Evolutionary conservation across 768 basidiomycete species (phyloP).

Genomic region (Lactarius indigo): DNA sequence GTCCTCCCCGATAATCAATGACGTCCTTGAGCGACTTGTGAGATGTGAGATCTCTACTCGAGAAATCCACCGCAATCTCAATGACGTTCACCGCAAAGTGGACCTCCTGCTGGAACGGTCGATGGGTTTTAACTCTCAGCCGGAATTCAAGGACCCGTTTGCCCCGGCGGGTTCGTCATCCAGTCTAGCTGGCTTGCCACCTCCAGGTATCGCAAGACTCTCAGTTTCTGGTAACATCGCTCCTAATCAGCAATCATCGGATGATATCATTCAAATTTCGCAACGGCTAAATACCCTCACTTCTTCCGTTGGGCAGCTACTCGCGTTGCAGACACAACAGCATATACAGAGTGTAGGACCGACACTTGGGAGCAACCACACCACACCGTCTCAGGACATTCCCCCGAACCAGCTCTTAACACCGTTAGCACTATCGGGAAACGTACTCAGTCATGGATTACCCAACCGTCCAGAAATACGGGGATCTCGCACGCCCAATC

Average conservation of each 20-base stretch:
- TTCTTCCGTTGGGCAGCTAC: conserved; percentile 79
- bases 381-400: conserved; percentile 38
- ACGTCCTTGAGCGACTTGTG: conserved; percentile 69
- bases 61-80: conserved; percentile 71
- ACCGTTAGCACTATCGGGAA: conserved; percentile 37
- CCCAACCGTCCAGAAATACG: conserved; percentile 66
- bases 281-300: conserved; percentile 77
- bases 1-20: conserved; percentile 69
- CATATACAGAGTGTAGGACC: conserved; percentile 33
- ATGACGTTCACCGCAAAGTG: conserved; percentile 74
- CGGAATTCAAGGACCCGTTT: conserved; percentile 86
- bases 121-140: conserved; percentile 39
- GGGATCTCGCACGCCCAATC: conserved; percentile 57
- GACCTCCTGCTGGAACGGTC: conserved; percentile 70
- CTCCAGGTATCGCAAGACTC: conserved; percentile 48
- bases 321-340: conserved; percentile 74
- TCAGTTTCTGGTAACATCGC: conserved; percentile 66
- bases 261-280: conserved; percentile 73
- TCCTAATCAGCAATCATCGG: conserved; percentile 61
- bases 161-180: conserved; percentile 39
- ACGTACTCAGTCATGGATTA: conserved; percentile 54
- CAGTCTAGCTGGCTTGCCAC: conserved; percentile 28
- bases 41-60: conserved; percentile 67
- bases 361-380: conserved; percentile 30
- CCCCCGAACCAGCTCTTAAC: conserved; percentile 43